Evolutionary conservation across 2,329 filamentous ascomycete species (phyloP).

Genomic region (Epichloe typhina): DNA sequence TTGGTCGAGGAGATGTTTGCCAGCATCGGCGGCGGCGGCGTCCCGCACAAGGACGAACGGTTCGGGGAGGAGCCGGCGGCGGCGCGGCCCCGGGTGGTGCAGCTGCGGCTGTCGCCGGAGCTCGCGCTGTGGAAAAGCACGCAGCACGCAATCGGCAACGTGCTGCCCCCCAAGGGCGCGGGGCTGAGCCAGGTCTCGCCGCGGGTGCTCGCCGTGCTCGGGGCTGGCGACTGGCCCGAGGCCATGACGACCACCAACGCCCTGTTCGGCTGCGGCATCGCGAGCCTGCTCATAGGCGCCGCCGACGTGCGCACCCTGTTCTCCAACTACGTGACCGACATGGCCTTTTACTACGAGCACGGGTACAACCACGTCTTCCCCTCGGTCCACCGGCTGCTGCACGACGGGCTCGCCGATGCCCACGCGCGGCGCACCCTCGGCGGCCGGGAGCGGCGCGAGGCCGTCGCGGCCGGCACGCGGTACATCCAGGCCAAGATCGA

Average conservation of each 20-base stretch:
- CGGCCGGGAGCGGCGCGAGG: slow-evolving; percentile 8
- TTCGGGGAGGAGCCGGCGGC: neutral
- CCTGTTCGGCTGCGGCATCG: slow-evolving; percentile 10
- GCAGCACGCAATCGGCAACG: slow-evolving; percentile 8
- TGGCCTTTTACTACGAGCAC: slow-evolving; percentile 13
- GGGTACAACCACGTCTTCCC: slow-evolving; percentile 12
- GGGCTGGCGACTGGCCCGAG: slow-evolving; percentile 8
- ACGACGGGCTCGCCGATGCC: slow-evolving; percentile 7
- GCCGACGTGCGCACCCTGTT: slow-evolving; percentile 10
- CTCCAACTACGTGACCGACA: slow-evolving; percentile 13
- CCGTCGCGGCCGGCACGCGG: slow-evolving; percentile 7
- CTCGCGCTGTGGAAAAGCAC: slow-evolving; percentile 9
- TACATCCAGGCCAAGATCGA: slow-evolving; percentile 11
- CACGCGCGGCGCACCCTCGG: slow-evolving; percentile 8
- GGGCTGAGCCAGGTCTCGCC: slow-evolving; percentile 7
- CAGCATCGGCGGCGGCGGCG: slow-evolving; percentile 1
- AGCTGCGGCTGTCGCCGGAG: slow-evolving; percentile 8
- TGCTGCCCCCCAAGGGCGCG: slow-evolving; percentile 9
- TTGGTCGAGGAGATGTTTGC: slow-evolving; percentile 7
- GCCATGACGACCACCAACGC: slow-evolving; percentile 9
- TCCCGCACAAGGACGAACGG: neutral
- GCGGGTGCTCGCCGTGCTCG: slow-evolving; percentile 5
- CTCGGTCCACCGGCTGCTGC: slow-evolving; percentile 7
- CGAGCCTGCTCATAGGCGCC: slow-evolving; percentile 9
- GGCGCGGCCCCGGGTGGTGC: slow-evolving; percentile 5